Base-by-base conservation (phyloP, 371 early-diverging fungal species). In the Capniomyces stellatus region DNA sequence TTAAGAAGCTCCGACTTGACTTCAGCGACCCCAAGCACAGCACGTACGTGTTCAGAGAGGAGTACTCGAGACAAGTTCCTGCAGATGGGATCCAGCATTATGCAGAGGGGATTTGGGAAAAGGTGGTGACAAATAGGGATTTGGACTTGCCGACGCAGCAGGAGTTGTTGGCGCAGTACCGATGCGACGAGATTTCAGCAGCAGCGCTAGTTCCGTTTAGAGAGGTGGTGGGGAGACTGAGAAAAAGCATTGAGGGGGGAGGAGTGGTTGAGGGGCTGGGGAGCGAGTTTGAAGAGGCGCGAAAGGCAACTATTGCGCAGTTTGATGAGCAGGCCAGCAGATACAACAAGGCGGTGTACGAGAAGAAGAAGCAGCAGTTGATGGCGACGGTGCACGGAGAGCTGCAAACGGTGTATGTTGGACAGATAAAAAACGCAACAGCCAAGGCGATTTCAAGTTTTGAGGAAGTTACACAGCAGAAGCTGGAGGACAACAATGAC, bases 81-180 rank as follows among this genome's bases (percentile, higher is more conserved):
- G 90, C 88, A 8, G 97, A 98, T 52, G 97, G 96, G 19, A 85
- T 95, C 62, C 79, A 85, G 28, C 69, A 78, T 19, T 98, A 90
- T 68, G 89, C 90, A 4, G 75, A 84, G 48, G 72, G 81, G 43
- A 87, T 98, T 51, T 98, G 98, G 98, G 73, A 68, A 46, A 89
- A 88, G 71, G 88, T 96, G 44, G 69, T 86, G 55, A 76, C 83
- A 58, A 93, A 92, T 74, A 85, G 85, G 56, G 97, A 96, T 58
- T 70, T 98, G 56, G 97, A 98, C 71, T 68, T 98, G 43, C 98
- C 98, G 2, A 94, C 95, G 1, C 97, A 98, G 65, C 93, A 92
- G 71, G 89, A 96, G 62, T 69, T 98, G 43, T 71, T 98, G 54
- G 96, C 97, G 25, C 95, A 96, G 71, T 96, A 85, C 67, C 83